Conservation (phyloP, 805 yeast species). For the Scheffersomyces coipomensis region DNA sequence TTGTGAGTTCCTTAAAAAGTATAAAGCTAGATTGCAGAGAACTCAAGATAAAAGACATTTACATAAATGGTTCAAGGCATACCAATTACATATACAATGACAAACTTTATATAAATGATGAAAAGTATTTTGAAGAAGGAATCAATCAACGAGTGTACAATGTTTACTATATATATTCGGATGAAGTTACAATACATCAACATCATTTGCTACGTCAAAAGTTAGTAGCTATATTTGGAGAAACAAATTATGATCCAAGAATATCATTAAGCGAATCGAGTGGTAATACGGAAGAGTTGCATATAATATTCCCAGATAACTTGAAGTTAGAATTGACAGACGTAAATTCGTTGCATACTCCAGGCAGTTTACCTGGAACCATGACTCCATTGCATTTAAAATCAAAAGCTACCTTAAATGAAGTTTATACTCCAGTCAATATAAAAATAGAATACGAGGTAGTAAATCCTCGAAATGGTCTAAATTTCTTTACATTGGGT, state of each 20-base stretch:
- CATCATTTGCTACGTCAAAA: conserved; percentile 58
- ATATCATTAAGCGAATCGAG: conserved; percentile 2
- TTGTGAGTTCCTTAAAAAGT: conserved; percentile 52
- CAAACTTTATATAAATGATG: conserved; percentile 39
- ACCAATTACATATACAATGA: conserved; percentile 60
- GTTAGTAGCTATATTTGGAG: conserved; percentile 53
- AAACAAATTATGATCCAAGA: conserved; percentile 32
- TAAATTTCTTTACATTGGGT: conserved; percentile 67
- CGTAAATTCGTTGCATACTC: conserved; percentile 20
- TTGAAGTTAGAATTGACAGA: conserved; percentile 52
- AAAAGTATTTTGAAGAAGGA: conserved; percentile 25
- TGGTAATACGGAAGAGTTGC: conserved; percentile 61
- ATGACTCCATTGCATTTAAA: conserved; percentile 36
- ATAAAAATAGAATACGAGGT: conserved; percentile 67
- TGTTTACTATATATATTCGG: conserved; percentile 43
- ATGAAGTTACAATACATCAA: conserved; percentile 45
- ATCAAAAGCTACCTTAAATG: conserved; percentile 31
- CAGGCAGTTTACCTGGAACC: conserved; percentile 26
- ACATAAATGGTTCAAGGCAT: conserved; percentile 55
- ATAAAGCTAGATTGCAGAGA: conserved; percentile 81
- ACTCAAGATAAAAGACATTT: conserved; percentile 59
- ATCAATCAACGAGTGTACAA: conserved; percentile 22
- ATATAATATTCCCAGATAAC: conserved; percentile 62
- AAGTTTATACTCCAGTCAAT: conserved; percentile 67
- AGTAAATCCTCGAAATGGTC: conserved; percentile 67